A percentile compares a stretch with the other conserved stretches of the same genome.
Conservation (phyloP, 2,329 filamentous ascomycete genomes). For the Fusarium sp. region DNA sequence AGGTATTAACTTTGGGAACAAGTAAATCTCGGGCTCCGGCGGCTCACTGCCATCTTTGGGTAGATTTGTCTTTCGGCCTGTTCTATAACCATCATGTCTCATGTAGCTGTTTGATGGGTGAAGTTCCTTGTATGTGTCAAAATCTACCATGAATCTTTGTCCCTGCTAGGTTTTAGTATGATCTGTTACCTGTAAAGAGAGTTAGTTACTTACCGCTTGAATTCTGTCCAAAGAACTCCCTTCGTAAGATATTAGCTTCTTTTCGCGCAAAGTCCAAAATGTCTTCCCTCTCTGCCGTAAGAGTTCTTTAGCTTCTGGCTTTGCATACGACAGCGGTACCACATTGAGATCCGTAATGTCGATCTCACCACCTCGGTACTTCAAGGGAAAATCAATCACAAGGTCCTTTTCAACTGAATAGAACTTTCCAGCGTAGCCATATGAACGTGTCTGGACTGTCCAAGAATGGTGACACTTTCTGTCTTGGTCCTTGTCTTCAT, state of each 20-base stretch:
- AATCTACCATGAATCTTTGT: slow-evolving; percentile 27
- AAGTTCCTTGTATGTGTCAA: slow-evolving; percentile 11
- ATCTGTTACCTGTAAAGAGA: accelerated
- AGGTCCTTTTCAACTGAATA: not conserved
- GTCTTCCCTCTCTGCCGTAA: not conserved
- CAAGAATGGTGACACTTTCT: not conserved
- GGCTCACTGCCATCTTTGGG: not conserved
- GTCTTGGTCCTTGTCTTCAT: not conserved
- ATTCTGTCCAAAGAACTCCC: not conserved
- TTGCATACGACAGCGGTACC: not conserved
- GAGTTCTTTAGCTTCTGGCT: not conserved
- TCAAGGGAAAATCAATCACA: not conserved
- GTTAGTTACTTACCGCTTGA: not conserved
- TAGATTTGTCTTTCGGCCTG: not conserved
- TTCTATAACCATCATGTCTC: not conserved
- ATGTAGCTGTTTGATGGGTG: slow-evolving; percentile 8
- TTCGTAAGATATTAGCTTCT: slow-evolving; percentile 10
- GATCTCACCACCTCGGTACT: not conserved
- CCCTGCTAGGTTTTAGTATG: slow-evolving; percentile 1
- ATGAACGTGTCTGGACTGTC: not conserved
- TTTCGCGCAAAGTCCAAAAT: slow-evolving; percentile 2
- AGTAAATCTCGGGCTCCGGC: not conserved
- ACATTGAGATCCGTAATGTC: not conserved
- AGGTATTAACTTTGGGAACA: slow-evolving; percentile 3
- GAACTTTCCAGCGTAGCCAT: slow-evolving; percentile 2